Base-by-base conservation (phyloP, 2,329 filamentous ascomycete genomes). In the Lachnellula suecica region DNA sequence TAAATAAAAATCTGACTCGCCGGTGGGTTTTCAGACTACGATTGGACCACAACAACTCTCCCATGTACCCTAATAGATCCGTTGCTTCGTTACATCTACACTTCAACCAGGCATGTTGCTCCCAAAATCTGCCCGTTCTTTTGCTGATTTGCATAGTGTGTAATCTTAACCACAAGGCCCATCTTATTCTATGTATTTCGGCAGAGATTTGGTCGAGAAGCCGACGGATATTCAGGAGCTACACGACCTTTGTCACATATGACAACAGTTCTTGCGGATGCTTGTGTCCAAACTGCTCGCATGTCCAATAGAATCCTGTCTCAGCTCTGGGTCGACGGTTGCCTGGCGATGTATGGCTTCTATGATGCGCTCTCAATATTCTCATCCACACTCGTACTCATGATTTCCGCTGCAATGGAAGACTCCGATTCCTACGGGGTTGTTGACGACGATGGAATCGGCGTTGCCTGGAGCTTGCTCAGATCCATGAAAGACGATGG, bases 341-440 rank as follows among this genome's bases (percentile, higher is more conserved):
- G 68, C 9, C 63, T 71, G 22, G 68, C 70, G 0, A 65, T 68
- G 8, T 72, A 70, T 53, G 70, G 69, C 24, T 72, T 70, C 59
- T 72, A 70, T 53, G 68, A 72, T 53, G 67, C 69, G 0, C 69
- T 71, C 54, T 71, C 71, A 37, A 66, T 72, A 22, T 72, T 72
- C 50, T 70, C 69, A 17, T 67, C 69, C 0, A 67, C 69, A 1
- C 54, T 70, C 0, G 67, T 70, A n/a, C 59, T 72, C 6, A 68
- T 67, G 42, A 69, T 71, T 60, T 70, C 69, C 22, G 69, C 68
- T 22, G 56, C 54, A 2, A 35, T 35, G 31, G 31, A 35, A 35
- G 31, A 35, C 17, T n/a, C 31, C 15, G 31, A 35, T 17, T 13
- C 31, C 6, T 35, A 35, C 34, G 55, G n/a, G 2, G 44, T 47